Base-by-base conservation (phyloP, 495 filamentous ascomycete genomes). In the Aspergillus egyptiacus region DNA sequence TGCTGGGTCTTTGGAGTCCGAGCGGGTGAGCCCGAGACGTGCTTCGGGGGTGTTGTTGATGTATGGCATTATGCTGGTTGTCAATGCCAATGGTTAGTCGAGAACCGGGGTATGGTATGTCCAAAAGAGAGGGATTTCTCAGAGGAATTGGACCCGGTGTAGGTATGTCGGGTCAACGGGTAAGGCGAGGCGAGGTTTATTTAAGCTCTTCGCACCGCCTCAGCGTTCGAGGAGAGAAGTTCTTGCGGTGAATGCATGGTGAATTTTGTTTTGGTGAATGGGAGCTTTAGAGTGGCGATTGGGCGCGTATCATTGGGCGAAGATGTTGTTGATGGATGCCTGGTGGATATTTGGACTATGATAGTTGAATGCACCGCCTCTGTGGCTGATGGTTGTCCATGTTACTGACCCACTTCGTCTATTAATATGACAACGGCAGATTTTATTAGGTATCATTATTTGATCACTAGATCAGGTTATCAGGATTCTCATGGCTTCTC, bases 41-140 rank as follows among this genome's bases (percentile, higher is more conserved):
- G 86, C 78, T 67, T 96, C 91, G 46, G 94, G 91, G 0, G 93
- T 96, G 57, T 87, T 82, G 37, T 83, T 75, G 54, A 86, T 82
- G 65, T 85, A 81, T 43, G 87, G 82, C 87, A 91, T 91, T 50
- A 47, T 1, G 11, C 8, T 44, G 13, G 14, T 31, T 31, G 20
- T 71, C 20, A n/a, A n/a, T n/a, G n/a, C n/a, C n/a, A n/a, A n/a
- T n/a, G n/a, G n/a, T n/a, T n/a, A n/a, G n/a, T n/a, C n/a, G n/a
- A n/a, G n/a, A n/a, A n/a, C n/a, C n/a, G n/a, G n/a, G n/a, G n/a
- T n/a, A n/a, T n/a, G n/a, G n/a, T n/a, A n/a, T n/a, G n/a, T n/a
- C n/a, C n/a, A n/a, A n/a, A n/a, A n/a, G n/a, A n/a, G n/a, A n/a
- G n/a, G n/a, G n/a, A n/a, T n/a, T n/a, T n/a, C n/a, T n/a, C n/a